Percentiles rank a stretch among this genome's conserved stretches.
These are phyloP conservation scores for Psilocybe cubensis DNA, from an alignment of 768 basidiomycete species.

Conservation along the genomic window DNA sequence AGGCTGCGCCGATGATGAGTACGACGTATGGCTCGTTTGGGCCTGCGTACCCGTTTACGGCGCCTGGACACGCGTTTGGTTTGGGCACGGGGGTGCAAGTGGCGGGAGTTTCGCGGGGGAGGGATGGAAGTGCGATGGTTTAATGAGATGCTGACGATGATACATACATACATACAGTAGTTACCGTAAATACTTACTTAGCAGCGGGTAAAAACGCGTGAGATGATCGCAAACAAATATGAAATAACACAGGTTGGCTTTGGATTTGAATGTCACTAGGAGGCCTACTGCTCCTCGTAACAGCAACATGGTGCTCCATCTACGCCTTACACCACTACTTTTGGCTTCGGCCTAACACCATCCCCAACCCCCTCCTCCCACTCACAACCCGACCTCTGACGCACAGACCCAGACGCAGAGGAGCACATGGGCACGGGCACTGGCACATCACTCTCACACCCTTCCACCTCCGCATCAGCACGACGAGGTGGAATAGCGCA, in stretches of 20 bases:
- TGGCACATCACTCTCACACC: slow-evolving; percentile 17
- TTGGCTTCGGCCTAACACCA: background rate
- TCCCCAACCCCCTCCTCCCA: background rate
- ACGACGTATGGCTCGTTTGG: slow-evolving; percentile 19
- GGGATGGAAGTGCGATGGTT: too few species aligned
- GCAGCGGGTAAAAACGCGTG: too few species aligned
- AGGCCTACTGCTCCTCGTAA: slow-evolving; percentile 21
- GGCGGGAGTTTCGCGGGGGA: too few species aligned
- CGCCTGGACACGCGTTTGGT: slow-evolving; percentile 22
- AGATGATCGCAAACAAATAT: too few species aligned
- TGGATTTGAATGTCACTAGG: slow-evolving; percentile 24
- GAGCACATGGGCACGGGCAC: background rate
- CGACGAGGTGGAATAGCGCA: slow-evolving; percentile 48
- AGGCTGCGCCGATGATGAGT: background rate
- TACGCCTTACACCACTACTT: slow-evolving; percentile 23
- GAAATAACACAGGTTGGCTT: too few species aligned
- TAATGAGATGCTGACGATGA: too few species aligned
- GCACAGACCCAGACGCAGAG: background rate
- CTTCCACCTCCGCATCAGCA: slow-evolving; percentile 48
- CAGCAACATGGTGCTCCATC: slow-evolving; percentile 29
- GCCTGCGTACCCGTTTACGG: slow-evolving; percentile 21
- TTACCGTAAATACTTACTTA: too few species aligned
- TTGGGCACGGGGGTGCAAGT: too few species aligned
- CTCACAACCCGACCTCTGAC: slow-evolving; percentile 1
- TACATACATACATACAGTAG: too few species aligned